Percentiles rank a stretch among this genome's conserved stretches.
These are phyloP conservation scores for Suillus subalutaceus DNA, from an alignment of 768 basidiomycete genomes.

Conservation along the genomic window DNA sequence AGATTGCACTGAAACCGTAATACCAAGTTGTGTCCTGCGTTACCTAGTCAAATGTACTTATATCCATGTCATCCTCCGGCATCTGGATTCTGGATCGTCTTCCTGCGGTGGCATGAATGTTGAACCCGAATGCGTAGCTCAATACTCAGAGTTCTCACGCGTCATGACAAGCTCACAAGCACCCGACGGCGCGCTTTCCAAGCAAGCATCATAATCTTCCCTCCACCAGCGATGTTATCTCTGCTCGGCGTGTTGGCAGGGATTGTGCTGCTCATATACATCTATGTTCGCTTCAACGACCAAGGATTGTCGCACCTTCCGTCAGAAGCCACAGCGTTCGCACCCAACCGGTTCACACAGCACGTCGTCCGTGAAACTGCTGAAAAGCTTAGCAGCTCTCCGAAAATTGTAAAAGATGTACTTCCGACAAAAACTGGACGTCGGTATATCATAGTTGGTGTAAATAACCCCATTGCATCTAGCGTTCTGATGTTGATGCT, in stretches of 20 bases:
- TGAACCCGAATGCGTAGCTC: background rate
- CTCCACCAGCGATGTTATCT: conserved; percentile 19
- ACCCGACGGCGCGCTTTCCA: background rate
- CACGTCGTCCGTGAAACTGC: conserved; percentile 45
- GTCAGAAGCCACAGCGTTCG: conserved; percentile 46
- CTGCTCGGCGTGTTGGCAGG: conserved; percentile 15
- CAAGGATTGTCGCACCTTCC: conserved; percentile 54
- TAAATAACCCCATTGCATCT: conserved; percentile 35
- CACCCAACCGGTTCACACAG: conserved; percentile 53
- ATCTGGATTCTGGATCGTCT: background rate
- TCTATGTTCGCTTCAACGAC: conserved; percentile 59
- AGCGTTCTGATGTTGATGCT: background rate
- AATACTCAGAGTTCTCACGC: background rate
- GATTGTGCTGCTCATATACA: conserved; percentile 12
- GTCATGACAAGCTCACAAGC: no score
- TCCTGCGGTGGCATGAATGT: background rate
- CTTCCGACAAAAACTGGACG: conserved; percentile 72
- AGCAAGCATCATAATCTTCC: background rate
- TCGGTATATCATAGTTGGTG: conserved; percentile 76
- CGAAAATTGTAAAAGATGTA: conserved; percentile 43
- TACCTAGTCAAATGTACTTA: background rate
- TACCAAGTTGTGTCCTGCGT: background rate
- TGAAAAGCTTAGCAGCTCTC: conserved; percentile 35
- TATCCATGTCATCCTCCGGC: background rate
- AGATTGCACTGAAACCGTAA: conserved; percentile 54